These are phyloP conservation scores for Colletotrichum agaves DNA, from an alignment of 2,329 filamentous ascomycete species.

Conservation along the genomic window DNA sequence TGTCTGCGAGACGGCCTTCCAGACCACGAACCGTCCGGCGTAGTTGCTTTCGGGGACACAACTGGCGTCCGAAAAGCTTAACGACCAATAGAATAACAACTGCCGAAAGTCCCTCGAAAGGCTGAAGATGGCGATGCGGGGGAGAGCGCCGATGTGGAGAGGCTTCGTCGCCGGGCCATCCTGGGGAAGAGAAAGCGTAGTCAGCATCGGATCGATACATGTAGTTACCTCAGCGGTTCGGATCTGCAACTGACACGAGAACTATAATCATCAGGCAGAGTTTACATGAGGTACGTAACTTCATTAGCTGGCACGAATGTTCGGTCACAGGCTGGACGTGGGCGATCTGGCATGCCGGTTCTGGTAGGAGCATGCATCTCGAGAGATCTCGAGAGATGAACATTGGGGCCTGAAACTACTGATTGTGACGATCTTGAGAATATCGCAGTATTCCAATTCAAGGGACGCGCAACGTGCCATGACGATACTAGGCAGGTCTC, in stretches of 20 bases:
- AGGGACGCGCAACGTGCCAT: not conserved
- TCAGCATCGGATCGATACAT: not conserved
- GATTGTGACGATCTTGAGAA: too few species aligned
- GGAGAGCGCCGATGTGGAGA: constrained; percentile 12
- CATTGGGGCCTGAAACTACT: too few species aligned
- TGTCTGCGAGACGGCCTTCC: not conserved
- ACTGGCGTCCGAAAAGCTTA: constrained; percentile 14
- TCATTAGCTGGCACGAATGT: not conserved
- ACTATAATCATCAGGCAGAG: constrained; percentile 2
- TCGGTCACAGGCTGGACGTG: too few species aligned
- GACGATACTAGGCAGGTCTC: not conserved
- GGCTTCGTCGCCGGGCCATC: constrained; percentile 4
- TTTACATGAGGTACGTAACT: not conserved
- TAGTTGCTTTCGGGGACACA: not conserved
- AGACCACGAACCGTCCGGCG: too few species aligned
- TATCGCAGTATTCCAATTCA: not conserved
- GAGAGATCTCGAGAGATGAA: too few species aligned
- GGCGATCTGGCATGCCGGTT: too few species aligned
- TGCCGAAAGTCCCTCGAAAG: constrained; percentile 8
- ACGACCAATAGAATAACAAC: constrained; percentile 20
- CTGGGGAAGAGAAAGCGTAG: not conserved
- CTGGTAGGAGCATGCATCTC: too few species aligned
- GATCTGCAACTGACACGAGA: not conserved
- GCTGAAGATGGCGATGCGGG: constrained; percentile 12
- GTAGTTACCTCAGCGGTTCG: not conserved